phyloP scores from a whole-genome alignment of 1,139 yeast genomes.

The Fermentozyma sake region DNA sequence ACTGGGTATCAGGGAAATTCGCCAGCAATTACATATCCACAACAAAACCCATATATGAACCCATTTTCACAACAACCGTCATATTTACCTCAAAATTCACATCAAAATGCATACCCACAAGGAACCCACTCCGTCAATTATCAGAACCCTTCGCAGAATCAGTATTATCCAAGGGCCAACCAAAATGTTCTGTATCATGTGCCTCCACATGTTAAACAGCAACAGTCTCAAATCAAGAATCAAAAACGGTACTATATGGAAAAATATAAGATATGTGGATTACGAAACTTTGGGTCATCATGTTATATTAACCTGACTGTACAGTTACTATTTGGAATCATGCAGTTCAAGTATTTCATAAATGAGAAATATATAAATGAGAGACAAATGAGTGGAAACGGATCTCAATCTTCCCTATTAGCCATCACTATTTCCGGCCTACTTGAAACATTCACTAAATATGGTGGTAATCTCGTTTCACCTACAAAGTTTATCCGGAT shows the following conservation, averaged over 20 bases:
- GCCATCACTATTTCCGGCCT: conserved; percentile 41
- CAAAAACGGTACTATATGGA: conserved; percentile 36
- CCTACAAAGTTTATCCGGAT: conserved; percentile 60
- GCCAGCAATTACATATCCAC: too few species aligned
- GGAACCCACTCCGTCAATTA: too few species aligned
- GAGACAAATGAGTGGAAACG: too few species aligned
- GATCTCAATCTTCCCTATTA: conserved; percentile 40
- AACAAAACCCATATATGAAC: too few species aligned
- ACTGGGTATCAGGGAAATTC: too few species aligned
- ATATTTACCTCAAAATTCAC: too few species aligned
- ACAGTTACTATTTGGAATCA: conserved; percentile 59
- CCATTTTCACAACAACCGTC: too few species aligned
- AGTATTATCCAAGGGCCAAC: too few species aligned
- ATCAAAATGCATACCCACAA: too few species aligned
- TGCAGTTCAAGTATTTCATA: conserved; percentile 38
- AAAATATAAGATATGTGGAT: conserved; percentile 57
- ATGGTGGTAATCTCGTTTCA: conserved; percentile 60
- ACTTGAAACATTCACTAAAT: conserved; percentile 40
- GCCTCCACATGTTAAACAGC: conserved; percentile 14
- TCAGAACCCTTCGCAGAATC: too few species aligned
- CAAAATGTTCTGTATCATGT: too few species aligned
- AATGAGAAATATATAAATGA: too few species aligned
- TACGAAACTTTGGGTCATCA: conserved; percentile 65
- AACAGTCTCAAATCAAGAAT: conserved; percentile 10
- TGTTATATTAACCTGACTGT: conserved; percentile 70